Conservation (phyloP, 768 basidiomycete species). For the Termitomyces sp. region DNA sequence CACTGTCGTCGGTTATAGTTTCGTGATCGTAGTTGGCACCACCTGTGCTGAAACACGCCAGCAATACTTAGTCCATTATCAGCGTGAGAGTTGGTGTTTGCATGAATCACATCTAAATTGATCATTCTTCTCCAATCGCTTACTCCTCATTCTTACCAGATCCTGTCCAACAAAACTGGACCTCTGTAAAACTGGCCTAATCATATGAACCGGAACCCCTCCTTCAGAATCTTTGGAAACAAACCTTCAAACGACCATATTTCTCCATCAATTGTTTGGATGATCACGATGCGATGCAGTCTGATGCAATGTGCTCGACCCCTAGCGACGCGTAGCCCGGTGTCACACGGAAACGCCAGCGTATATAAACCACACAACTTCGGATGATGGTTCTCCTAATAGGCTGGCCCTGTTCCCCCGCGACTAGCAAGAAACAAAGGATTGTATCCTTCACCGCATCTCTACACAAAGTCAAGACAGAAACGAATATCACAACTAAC, state of each 20-base stretch:
- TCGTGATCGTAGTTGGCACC: neutral
- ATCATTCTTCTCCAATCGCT: neutral
- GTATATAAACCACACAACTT: constrained; percentile 28
- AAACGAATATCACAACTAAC: constrained; percentile 1
- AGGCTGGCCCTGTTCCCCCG: constrained; percentile 43
- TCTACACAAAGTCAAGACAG: constrained; percentile 5
- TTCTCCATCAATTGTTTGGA: constrained; percentile 3
- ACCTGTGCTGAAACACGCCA: neutral
- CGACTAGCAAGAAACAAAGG: constrained; percentile 11
- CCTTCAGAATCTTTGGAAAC: constrained; percentile 10
- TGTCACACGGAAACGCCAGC: constrained; percentile 6
- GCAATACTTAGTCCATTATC: neutral
- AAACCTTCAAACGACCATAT: constrained; percentile 7
- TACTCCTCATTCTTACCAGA: neutral
- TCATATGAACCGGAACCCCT: too few relatives aligned
- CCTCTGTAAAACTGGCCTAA: neutral
- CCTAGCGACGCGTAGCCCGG: constrained; percentile 10
- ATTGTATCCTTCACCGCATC: constrained; percentile 13
- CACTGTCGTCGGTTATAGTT: neutral
- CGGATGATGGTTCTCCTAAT: constrained; percentile 18
- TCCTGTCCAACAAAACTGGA: neutral
- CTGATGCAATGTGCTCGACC: neutral
- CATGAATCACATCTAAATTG: neutral
- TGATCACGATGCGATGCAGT: constrained; percentile 6
- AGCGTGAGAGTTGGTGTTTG: neutral